Conservation (phyloP, 2,329 filamentous ascomycete species). For the Verticillium isaacii region DNA sequence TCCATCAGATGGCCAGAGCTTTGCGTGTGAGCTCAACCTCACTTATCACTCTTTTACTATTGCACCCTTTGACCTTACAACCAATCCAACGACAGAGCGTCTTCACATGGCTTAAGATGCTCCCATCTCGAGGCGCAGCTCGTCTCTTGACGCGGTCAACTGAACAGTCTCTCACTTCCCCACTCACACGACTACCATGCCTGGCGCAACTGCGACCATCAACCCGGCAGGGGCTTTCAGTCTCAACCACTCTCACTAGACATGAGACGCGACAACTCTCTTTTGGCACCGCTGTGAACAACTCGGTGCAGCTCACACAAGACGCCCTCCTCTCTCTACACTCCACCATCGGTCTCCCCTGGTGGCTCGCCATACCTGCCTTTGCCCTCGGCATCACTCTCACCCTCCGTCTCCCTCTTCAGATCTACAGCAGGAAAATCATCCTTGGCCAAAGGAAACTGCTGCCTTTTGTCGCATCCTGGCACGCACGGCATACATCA, state of each 20-base stretch:
- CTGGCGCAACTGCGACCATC: constrained; percentile 1
- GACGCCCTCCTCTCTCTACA: constrained; percentile 27
- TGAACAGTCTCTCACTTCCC: neutral
- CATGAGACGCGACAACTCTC: constrained; percentile 19
- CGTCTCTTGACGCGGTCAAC: neutral
- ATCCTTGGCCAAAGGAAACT: constrained; percentile 22
- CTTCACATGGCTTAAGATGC: neutral
- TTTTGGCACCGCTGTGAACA: constrained; percentile 21
- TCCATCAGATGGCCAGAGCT: too few species aligned
- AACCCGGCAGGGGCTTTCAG: neutral
- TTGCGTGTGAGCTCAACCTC: too few species aligned
- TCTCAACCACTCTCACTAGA: neutral
- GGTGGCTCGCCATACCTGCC: constrained; percentile 51
- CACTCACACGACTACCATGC: neutral
- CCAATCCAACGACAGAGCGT: neutral
- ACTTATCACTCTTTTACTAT: too few species aligned
- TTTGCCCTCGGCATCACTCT: constrained; percentile 41
- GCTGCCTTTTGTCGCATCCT: constrained; percentile 25
- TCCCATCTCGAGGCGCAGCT: neutral
- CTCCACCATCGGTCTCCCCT: constrained; percentile 37
- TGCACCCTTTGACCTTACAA: neutral
- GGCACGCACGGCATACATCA: constrained; percentile 12
- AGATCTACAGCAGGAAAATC: constrained; percentile 30
- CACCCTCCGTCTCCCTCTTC: constrained; percentile 41
- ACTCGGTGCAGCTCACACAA: neutral